Evolutionary conservation across 1,139 yeast genomes (phyloP).

Genomic region (Yamadazyma membranifaciens): DNA sequence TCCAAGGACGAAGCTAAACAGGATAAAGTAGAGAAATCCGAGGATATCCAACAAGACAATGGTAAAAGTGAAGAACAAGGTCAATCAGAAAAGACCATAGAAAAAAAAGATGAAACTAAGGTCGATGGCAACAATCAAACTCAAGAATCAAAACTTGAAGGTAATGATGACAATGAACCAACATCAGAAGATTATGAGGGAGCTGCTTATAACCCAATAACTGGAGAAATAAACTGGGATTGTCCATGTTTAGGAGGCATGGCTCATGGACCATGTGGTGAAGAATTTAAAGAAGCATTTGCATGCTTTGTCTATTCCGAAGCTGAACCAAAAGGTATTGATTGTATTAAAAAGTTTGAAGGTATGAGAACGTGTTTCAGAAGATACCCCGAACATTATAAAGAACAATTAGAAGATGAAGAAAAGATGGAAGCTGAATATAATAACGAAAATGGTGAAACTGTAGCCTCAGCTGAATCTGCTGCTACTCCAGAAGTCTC

Average conservation of each 20-base stretch:
- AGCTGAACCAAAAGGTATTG: conserved; percentile 95
- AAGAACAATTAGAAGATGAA: conserved; percentile 84
- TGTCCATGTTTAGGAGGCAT: conserved; percentile 99
- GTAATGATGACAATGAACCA: conserved; percentile 10
- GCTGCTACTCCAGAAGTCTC: conserved; percentile 3
- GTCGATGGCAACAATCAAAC: not conserved
- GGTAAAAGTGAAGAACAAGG: conserved; percentile 1
- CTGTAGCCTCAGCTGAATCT: conserved; percentile 2
- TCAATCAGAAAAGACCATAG: not conserved
- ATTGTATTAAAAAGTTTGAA: conserved; percentile 89
- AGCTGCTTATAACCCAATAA: conserved; percentile 92
- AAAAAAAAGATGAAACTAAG: conserved; percentile 15
- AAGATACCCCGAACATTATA: conserved; percentile 88
- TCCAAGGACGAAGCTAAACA: conserved; percentile 18
- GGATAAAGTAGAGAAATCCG: not conserved
- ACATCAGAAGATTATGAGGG: conserved; percentile 24
- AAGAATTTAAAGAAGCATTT: conserved; percentile 94
- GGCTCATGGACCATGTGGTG: conserved; percentile 99
- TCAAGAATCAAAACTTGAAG: conserved; percentile 2
- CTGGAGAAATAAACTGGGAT: conserved; percentile 99
- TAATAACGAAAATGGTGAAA: conserved; percentile 3
- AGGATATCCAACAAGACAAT: not conserved
- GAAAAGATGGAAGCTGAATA: conserved; percentile 51
- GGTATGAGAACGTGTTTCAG: conserved; percentile 96
- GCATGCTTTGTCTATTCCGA: conserved; percentile 94